Conservation (phyloP, 257 asterid genomes). For the Petunia secreta region DNA sequence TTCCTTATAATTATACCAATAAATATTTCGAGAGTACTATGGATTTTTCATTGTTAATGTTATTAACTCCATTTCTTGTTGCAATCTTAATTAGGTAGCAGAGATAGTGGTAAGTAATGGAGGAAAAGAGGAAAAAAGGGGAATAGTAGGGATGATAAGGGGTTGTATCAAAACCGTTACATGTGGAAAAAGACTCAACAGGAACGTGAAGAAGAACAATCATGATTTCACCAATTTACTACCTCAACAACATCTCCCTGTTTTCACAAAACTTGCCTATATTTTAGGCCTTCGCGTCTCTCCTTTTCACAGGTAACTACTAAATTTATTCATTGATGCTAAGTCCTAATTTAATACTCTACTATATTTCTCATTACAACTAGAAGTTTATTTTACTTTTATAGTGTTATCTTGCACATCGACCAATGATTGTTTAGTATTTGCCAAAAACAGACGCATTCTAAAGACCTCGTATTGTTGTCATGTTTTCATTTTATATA, state of each 20-base stretch:
- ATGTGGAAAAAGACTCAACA: constrained; percentile 58
- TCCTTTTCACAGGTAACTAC: constrained; percentile 69
- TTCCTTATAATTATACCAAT: too few relatives aligned
- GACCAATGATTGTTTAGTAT: neutral
- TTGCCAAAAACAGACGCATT: neutral
- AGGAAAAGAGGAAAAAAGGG: constrained; percentile 42
- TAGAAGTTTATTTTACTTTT: neutral
- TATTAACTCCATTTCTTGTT: too few relatives aligned
- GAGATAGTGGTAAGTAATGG: constrained; percentile 55
- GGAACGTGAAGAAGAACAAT: constrained; percentile 28
- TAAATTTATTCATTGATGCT: neutral
- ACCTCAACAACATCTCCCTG: constrained; percentile 41
- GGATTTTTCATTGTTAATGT: too few relatives aligned
- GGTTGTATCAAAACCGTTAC: constrained; percentile 92
- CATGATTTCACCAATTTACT: neutral
- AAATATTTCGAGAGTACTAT: too few relatives aligned
- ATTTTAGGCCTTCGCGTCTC: constrained; percentile 93
- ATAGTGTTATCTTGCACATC: neutral
- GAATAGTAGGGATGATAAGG: constrained; percentile 83
- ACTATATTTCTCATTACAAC: neutral
- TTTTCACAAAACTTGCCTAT: constrained; percentile 76
- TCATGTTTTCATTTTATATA: neutral
- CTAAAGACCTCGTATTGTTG: neutral
- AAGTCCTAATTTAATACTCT: neutral
- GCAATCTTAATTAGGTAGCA: constrained; percentile 52